Conservation (phyloP, 2,329 filamentous ascomycete species). For the Scedosporium aurantiacum region DNA sequence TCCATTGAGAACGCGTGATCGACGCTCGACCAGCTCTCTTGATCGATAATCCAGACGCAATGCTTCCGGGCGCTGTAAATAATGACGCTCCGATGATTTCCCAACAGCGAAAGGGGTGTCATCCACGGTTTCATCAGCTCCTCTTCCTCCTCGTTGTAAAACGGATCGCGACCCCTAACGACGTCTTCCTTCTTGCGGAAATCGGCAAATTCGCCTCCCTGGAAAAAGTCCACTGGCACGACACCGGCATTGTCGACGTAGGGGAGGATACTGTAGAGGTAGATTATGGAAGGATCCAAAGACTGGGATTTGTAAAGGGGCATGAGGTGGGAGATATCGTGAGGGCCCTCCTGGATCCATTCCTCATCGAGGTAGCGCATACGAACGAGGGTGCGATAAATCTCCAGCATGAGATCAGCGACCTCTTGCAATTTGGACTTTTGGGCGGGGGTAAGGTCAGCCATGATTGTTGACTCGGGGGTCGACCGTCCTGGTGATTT, state of each 20-base stretch:
- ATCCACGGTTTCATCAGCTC: slow-evolving; percentile 16
- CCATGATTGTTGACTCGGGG: neutral
- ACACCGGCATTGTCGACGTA: slow-evolving; percentile 11
- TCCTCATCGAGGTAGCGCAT: slow-evolving; percentile 17
- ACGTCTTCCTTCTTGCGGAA: neutral
- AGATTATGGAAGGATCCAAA: slow-evolving; percentile 14
- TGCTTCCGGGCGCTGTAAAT: slow-evolving; percentile 16
- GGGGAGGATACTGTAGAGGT: slow-evolving; percentile 17
- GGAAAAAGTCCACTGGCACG: slow-evolving; percentile 9
- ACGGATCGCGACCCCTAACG: neutral
- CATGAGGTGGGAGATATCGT: slow-evolving; percentile 10
- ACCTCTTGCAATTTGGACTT: slow-evolving; percentile 14
- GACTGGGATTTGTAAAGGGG: slow-evolving; percentile 1
- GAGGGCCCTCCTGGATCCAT: slow-evolving; percentile 14
- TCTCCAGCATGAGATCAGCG: slow-evolving; percentile 16
- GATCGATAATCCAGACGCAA: slow-evolving; percentile 13
- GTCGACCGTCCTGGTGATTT: neutral
- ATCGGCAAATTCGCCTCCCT: neutral
- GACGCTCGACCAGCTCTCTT: slow-evolving; percentile 1
- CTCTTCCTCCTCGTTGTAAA: slow-evolving; percentile 12
- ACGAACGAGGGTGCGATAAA: slow-evolving; percentile 16
- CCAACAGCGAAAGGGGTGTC: slow-evolving; percentile 15
- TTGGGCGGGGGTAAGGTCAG: neutral
- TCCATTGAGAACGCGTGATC: neutral
- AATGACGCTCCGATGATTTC: slow-evolving; percentile 14